Base-by-base conservation (phyloP, 1,284 basidiomycete genomes). In the Sporisorium scitamineum region DNA sequence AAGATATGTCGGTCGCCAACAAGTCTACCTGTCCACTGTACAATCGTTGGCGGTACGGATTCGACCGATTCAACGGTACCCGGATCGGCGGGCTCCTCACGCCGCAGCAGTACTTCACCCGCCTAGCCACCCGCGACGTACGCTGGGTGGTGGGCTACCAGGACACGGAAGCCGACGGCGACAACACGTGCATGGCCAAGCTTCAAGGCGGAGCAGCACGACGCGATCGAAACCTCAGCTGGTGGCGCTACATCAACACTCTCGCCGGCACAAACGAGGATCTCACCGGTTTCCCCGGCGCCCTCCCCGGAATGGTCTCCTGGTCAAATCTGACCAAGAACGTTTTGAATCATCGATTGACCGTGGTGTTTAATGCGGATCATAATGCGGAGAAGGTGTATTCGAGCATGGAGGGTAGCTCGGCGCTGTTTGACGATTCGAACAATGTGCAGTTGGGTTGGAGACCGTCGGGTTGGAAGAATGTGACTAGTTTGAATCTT, bases 1-100 rank as follows among this genome's bases (percentile, higher is more conserved):
- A 61, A n/a, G 69, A 79, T 20, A 24, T 66, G 5, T 55, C 54
- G 2, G 60, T 83, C 9, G 80, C 81, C 7, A 53, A 26, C 53
- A 78, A 61, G 37, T 27, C 66, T 5, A 67, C 47, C 10, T 85
- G 83, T 44, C 62, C 71, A 0, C 45, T 65, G 31, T 85, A 77
- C 77, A 78, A 85, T 61, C 67, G 68, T 10, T 85, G 81, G 81
- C 60, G 83, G 18, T 85, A 85, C 56, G 83, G 83, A 1, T 85
- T 83, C 48, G 60, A 71, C 26, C 32, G 58, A 3, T 80, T 80
- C 61, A 76, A 69, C 39, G 78, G 79, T 11, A 83, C 80, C 14
- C 29, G 39, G 5, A n/a, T 34, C 5, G 29, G 18, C 5, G 67
- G 61, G 2, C 63, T 67, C 11, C n/a, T 37, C 20, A 63, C 58